Evolutionary conservation across 2,329 filamentous ascomycete genomes (phyloP), one percentile per base, ranked within the genome.

Genomic region (Cladosporium sp.): DNA sequence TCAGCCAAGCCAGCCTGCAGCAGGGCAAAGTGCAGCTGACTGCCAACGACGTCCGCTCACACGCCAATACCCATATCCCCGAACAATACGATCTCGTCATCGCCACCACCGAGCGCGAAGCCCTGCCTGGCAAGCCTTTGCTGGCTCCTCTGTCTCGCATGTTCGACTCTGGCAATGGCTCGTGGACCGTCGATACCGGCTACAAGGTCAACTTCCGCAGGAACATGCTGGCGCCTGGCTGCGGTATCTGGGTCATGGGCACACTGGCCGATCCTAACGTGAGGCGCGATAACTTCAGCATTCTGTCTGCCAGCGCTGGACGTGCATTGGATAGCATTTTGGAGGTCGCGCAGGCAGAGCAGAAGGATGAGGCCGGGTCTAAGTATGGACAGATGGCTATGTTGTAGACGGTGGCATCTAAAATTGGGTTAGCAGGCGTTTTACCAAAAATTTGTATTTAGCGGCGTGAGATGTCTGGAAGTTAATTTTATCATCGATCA

Each of bases 171-270:
- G 38, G 51, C 61, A 57, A 61, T 15, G 65, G 63, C 15, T 59
- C 59, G 0, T 41, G 71, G 58, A 68, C 66, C 12, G 70, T 73
- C 5, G 69, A 71, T 34, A 59, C 59, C 12, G 70, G 71, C 18
- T 73, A 73, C 47, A 67, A 63, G 7, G 65, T 74, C 65, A 71
- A 73, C 58, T 71, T 73, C 64, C 68, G 68, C 21, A 64, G 68
- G 14, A 64, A 69, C 30, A 51, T 61, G 28, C 38, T 71, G 26
- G 59, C 60, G 24, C 61, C 65, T 24, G 70, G 66, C 11, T 71
- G 66, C 30, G 70, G 70, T 10, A 55, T 74, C 52, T 74, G 72
- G 72, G 47, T 72, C 14, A 59, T 73, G 34, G 71, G 71, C 1
- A 68, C 67, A 4, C 57, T 73, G 58, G 70, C 70, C 12, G 67